Evolutionary conservation across 805 yeast genomes (phyloP), one percentile per base, ranked within the genome.

Genomic region (Hanseniaspora osmophila): DNA sequence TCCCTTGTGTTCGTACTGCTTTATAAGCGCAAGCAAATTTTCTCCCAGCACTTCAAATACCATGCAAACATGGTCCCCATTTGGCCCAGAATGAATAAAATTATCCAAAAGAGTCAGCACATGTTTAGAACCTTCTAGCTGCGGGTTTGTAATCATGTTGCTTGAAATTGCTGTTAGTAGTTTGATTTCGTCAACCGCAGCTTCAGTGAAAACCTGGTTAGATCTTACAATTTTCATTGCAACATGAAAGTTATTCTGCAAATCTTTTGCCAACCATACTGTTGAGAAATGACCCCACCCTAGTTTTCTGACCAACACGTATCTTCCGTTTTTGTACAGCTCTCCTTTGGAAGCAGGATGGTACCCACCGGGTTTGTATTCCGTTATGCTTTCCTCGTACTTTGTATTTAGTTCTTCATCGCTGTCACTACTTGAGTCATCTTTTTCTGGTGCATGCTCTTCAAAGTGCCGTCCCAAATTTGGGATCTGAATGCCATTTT

Each of bases 201-300:
- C 88, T 56, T 84, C 96, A 2, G 95, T 78, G 60, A 90, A 92
- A 52, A 85, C 88, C 45, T 76, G 75, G 13, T 96, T 95, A 54
- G 94, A 80, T 50, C 96, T 73, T 22, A 92, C 96, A 53, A 92
- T 81, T 61, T 92, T 92, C 73, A 92, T 74, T 1, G 98, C 98
- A 18, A 92, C 97, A 58, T 84, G 95, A 42, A 74, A 66, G 48
- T 74, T 70, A 46, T 69, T 66, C 12, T 47, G 46, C n/a, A 54
- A 51, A 47, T 76, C 80, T 49, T 66, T 72, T 4, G 96, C 97
- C 29, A 84, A 68, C 96, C 96, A 88, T 18, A 85, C 96, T 1
- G 95, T 92, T 27, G 94, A 81, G 59, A 92, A 92, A 64, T 92
- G 96, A 33, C 99, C 99, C 99, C 99, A 92, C 0, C 99, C 99